These are phyloP conservation scores for Penicillium decumbens DNA, from an alignment of 2,329 filamentous ascomycete genomes.

Conservation along the genomic window DNA sequence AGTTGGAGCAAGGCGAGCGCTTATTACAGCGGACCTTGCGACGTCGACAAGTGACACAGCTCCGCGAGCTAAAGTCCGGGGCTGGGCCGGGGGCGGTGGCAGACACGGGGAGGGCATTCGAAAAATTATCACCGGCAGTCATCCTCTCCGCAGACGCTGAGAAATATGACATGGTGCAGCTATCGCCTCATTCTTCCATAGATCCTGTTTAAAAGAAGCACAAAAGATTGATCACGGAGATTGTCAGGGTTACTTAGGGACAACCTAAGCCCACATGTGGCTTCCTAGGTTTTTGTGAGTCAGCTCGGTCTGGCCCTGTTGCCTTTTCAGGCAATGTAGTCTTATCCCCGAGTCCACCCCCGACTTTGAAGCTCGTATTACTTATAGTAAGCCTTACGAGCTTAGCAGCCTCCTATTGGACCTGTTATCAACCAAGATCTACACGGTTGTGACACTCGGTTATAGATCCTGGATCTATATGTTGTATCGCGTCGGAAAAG, in stretches of 20 bases:
- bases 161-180: slow-evolving; percentile 16
- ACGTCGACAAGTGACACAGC: slow-evolving; percentile 46
- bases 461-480: background rate
- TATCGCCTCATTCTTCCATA: background rate
- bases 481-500: background rate
- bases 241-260: background rate
- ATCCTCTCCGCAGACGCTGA: slow-evolving; percentile 19
- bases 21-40: slow-evolving; percentile 50
- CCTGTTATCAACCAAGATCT: background rate
- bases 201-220: background rate
- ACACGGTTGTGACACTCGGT: background rate
- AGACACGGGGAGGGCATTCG: slow-evolving; percentile 9
- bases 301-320: background rate
- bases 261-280: background rate
- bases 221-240: background rate
- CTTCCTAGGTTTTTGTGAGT: background rate
- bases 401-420: background rate
- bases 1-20: slow-evolving; percentile 46
- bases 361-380: background rate
- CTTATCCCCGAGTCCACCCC: background rate
- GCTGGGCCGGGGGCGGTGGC: slow-evolving; percentile 14
- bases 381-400: no score
- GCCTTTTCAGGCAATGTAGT: background rate
- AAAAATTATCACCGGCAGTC: slow-evolving; percentile 17
- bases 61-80: slow-evolving; percentile 35